Base-by-base conservation (phyloP, 164 flowering plant genomes). In the Chimonanthus salicifolius region DNA sequence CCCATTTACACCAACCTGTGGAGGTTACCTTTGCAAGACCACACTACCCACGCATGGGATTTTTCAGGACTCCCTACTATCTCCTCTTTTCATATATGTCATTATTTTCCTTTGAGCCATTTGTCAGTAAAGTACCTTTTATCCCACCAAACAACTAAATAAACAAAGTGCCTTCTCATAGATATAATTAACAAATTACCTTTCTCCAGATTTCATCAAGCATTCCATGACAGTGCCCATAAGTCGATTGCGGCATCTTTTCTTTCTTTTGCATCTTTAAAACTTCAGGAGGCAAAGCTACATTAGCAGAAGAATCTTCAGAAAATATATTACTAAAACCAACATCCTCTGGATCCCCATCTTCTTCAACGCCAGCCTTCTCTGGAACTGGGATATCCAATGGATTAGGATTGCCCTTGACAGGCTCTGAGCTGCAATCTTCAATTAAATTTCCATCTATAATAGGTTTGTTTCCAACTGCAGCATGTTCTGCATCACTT, bases 131-230 rank as follows among this genome's bases (percentile, higher is more conserved):
- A 10, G 15, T 13, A 11, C 10, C 60, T 54, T 54, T 54, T 54
- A 54, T 15, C n/a, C 33, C 33, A 33, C 33, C 33, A 33, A 33
- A 33, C 33, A 33, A 33, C 33, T 33, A 33, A 33, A 33, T 33
- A 33, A 33, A 33, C 33, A 33, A 33, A 33, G 33, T 33, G 0
- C 33, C 33, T 33, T 33, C 33, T 33, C 33, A 33, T 33, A 33
- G 33, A 33, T 33, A 33, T 33, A n/a, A 54, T 10, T 10, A 10
- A 54, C 11, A 54, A 54, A 54, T 5, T 84, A 94, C 98, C 98
- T 88, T 90, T 84, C 86, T 92, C 97, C 96, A 89, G 69, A 94
- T 83, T 58, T 94, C 97, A 77, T 85, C 89, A 74, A 88, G 71
- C 76, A 83, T 88, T 74, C 86, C 90, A 49, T 84, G 68, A 78